These are phyloP conservation scores for Aspergillus sp. DNA, from an alignment of 2,329 filamentous ascomycete species.

Conservation along the genomic window DNA sequence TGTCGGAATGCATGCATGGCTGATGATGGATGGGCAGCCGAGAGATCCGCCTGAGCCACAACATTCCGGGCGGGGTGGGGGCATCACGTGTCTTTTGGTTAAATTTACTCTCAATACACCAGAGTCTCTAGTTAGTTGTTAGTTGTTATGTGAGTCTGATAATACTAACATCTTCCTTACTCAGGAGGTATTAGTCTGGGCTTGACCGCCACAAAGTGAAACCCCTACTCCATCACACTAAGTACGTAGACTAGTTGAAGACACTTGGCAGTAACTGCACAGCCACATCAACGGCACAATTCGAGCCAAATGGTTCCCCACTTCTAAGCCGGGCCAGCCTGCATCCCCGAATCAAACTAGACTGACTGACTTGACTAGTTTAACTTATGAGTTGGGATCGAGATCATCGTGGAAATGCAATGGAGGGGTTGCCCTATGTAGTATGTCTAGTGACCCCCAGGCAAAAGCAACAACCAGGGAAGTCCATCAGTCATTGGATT, in stretches of 20 bases:
- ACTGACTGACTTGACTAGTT: too few species aligned
- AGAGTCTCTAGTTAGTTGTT: too few species aligned
- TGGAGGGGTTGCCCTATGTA: not conserved
- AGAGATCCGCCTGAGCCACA: not conserved
- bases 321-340: not conserved
- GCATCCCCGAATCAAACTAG: too few species aligned
- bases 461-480: too few species aligned
- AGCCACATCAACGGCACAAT: not conserved
- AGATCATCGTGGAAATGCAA: not conserved
- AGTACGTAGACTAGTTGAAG: not conserved
- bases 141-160: not conserved
- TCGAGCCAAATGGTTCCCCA: not conserved
- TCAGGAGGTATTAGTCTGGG: not conserved
- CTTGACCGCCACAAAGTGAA: not conserved
- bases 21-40: not conserved
- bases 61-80: too few species aligned
- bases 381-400: not conserved
- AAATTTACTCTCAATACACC: too few species aligned
- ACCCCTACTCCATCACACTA: not conserved
- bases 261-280: conserved; percentile 1
- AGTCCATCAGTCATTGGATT: not conserved
- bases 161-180: too few species aligned
- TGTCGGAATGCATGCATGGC: not conserved
- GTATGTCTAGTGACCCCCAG: too few species aligned
- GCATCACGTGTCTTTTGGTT: too few species aligned